These are phyloP conservation scores for Gloeophyllum trabeum DNA, from an alignment of 768 basidiomycete species.

Conservation along the genomic window DNA sequence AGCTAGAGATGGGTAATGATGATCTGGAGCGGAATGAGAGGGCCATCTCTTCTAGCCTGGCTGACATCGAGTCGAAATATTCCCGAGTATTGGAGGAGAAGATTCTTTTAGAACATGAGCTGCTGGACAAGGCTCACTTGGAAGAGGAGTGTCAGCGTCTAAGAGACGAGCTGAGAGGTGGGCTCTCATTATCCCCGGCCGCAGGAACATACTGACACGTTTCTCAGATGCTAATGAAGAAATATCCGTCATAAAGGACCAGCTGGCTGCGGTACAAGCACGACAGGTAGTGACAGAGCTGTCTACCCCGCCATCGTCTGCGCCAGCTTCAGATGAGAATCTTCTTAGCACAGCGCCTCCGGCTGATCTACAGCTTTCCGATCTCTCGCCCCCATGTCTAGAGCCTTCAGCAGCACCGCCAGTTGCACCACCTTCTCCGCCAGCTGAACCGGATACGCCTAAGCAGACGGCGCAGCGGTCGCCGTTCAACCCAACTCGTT, in stretches of 20 bases:
- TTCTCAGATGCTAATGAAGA: constrained; percentile 73
- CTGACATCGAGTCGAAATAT: constrained; percentile 82
- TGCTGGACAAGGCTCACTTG: constrained; percentile 79
- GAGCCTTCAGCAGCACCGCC: constrained; percentile 14
- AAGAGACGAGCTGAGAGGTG: constrained; percentile 89
- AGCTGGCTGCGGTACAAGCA: constrained; percentile 31
- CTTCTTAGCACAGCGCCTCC: constrained; percentile 49
- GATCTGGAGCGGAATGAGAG: constrained; percentile 94
- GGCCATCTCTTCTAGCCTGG: constrained; percentile 71
- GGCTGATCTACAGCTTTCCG: constrained; percentile 47
- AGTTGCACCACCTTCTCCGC: constrained; percentile 4
- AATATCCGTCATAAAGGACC: constrained; percentile 72
- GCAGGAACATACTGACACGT: constrained; percentile 6
- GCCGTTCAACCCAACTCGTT: constrained; percentile 28
- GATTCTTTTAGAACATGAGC: constrained; percentile 91
- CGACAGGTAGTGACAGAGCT: constrained; percentile 10
- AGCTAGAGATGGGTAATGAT: constrained; percentile 96
- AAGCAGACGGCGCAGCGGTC: constrained; percentile 21
- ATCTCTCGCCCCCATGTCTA: constrained; percentile 36
- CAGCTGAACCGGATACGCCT: constrained; percentile 4
- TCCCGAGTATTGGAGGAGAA: constrained; percentile 91
- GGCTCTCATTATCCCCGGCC: constrained; percentile 8
- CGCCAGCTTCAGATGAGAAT: constrained; percentile 38
- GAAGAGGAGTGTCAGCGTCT: constrained; percentile 88
- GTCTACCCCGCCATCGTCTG: constrained; percentile 21